phyloP scores from a whole-genome alignment of 768 basidiomycete genomes.

The Paxillus rubicundulus region DNA sequence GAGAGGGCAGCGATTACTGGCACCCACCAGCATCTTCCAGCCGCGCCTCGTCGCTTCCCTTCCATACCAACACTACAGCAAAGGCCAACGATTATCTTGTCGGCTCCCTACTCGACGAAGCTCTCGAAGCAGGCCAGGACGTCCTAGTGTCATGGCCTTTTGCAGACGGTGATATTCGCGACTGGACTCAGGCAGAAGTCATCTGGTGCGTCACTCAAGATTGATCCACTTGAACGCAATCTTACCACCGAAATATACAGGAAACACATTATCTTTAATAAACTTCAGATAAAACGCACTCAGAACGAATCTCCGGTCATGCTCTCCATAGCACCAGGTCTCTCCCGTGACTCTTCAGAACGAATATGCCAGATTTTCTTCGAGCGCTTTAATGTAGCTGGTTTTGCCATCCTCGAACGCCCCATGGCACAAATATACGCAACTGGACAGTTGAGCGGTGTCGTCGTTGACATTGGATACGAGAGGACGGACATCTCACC shows the following conservation, averaged over 20 bases:
- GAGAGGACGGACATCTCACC: conserved; percentile 76
- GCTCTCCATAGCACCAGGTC: conserved; percentile 62
- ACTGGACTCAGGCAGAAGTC: conserved; percentile 87
- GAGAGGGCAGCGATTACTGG: conserved; percentile 22
- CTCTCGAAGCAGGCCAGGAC: conserved; percentile 69
- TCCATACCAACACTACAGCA: conserved; percentile 41
- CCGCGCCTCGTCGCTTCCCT: conserved; percentile 47
- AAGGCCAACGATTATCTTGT: conserved; percentile 80
- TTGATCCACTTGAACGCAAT: background rate
- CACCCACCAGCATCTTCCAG: conserved; percentile 44
- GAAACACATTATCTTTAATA: conserved; percentile 80
- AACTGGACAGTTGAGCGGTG: conserved; percentile 63
- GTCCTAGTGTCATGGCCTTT: conserved; percentile 82
- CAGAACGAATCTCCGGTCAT: conserved; percentile 89
- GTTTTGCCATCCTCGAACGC: conserved; percentile 76
- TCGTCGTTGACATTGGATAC: conserved; percentile 80
- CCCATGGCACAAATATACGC: conserved; percentile 85
- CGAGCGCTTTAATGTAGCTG: conserved; percentile 88
- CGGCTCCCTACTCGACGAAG: conserved; percentile 77
- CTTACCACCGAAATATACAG: conserved; percentile 38
- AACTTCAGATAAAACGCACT: conserved; percentile 70
- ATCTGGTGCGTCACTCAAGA: conserved; percentile 59
- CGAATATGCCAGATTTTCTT: conserved; percentile 83
- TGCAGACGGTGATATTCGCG: conserved; percentile 63
- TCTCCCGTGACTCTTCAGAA: conserved; percentile 68